Conservation (phyloP, 108 stramenopile genomes). For the Cylindrotheca closterium region DNA sequence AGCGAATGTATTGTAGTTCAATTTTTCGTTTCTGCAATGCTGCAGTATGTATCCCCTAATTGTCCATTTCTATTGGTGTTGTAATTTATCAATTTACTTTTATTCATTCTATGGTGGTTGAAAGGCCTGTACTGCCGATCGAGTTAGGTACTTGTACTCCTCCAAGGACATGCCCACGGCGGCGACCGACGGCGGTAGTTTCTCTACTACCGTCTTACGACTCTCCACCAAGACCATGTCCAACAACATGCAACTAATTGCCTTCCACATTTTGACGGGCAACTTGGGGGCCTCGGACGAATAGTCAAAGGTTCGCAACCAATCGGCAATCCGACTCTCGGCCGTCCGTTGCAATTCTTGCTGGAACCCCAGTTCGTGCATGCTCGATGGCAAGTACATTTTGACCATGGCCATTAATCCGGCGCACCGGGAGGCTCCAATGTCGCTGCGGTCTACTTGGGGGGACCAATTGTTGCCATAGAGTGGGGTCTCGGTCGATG, state of each 20-base stretch:
- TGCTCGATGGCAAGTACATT: conserved; percentile 49
- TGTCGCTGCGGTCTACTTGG: conserved; percentile 35
- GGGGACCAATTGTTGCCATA: conserved; percentile 20
- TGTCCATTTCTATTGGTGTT: no score
- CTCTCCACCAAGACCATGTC: conserved; percentile 40
- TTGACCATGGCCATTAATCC: conserved; percentile 73
- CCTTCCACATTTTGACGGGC: conserved; percentile 54
- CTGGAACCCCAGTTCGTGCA: conserved; percentile 43
- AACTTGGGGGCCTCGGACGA: conserved; percentile 54
- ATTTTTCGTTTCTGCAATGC: no score
- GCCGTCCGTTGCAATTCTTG: conserved; percentile 26
- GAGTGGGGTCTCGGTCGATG: background rate
- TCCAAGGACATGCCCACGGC: conserved; percentile 47
- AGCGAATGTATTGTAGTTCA: no score
- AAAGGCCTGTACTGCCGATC: conserved; percentile 19
- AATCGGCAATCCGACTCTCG: conserved; percentile 50
- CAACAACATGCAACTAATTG: conserved; percentile 67
- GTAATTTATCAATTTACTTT: no score
- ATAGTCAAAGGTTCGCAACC: conserved; percentile 64
- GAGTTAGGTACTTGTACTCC: conserved; percentile 67
- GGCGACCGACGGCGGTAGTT: conserved; percentile 35
- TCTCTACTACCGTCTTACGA: background rate
- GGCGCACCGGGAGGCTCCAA: conserved; percentile 65
- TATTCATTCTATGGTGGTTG: no score
- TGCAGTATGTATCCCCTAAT: no score